Evolutionary conservation across 768 basidiomycete genomes (phyloP).

Genomic region (Clitopilus passeckerianus): DNA sequence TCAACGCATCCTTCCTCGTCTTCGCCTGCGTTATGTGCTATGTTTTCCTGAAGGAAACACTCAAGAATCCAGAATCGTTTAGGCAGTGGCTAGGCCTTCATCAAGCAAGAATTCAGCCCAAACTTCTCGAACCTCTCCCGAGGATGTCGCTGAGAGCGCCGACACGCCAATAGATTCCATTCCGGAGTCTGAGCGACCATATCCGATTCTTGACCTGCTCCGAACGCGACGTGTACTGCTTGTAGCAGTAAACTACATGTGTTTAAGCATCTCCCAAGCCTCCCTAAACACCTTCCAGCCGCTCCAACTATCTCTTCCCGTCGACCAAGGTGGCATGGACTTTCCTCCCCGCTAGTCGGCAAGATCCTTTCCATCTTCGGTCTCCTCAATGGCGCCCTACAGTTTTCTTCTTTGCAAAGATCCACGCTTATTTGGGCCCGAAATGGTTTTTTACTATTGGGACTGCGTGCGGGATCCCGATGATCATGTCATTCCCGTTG

Average conservation of each 20-base stretch:
- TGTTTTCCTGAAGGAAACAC: constrained; percentile 41
- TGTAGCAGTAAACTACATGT: constrained; percentile 24
- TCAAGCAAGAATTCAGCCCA: neutral
- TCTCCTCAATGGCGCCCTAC: neutral
- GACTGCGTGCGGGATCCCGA: neutral
- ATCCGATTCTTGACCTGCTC: constrained; percentile 16
- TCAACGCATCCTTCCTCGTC: constrained; percentile 44
- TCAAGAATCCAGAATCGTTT: neutral
- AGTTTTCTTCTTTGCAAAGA: neutral
- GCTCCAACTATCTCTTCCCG: neutral
- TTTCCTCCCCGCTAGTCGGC: neutral
- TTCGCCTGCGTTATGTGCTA: constrained; percentile 38
- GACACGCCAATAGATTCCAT: neutral
- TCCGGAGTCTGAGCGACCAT: constrained; percentile 5
- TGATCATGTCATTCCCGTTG: neutral
- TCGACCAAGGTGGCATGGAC: neutral
- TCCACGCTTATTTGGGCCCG: neutral
- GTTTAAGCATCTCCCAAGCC: neutral
- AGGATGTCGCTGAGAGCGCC: too few relatives aligned
- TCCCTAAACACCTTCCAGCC: neutral
- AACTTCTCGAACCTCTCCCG: neutral
- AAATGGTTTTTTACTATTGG: neutral
- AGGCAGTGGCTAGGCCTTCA: neutral
- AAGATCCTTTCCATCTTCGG: neutral
- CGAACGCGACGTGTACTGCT: constrained; percentile 44